A percentile compares a stretch with the other conserved stretches of the same genome.
phyloP scores from a whole-genome alignment of 1,284 basidiomycete species.

The Boletus semigastroideus region DNA sequence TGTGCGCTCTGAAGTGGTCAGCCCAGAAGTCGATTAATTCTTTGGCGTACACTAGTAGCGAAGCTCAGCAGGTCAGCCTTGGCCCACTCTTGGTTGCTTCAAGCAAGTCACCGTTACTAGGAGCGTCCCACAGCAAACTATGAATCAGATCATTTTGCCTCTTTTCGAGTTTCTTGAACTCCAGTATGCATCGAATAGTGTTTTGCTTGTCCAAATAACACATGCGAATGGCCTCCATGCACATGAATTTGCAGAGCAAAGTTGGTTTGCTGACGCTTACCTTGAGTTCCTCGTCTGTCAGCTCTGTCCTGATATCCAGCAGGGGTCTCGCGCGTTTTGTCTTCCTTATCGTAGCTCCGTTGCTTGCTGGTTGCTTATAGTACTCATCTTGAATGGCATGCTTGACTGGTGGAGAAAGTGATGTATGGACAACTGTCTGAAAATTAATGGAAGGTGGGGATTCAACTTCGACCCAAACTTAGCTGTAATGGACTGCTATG shows the following conservation, averaged over 20 bases:
- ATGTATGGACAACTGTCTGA: slow-evolving; percentile 24
- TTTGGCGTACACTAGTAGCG: slow-evolving; percentile 61
- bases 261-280: slow-evolving; percentile 33
- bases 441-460: slow-evolving; percentile 16
- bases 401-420: slow-evolving; percentile 18
- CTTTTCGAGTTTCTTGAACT: slow-evolving; percentile 56
- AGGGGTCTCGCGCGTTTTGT: slow-evolving; percentile 43
- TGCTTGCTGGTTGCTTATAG: slow-evolving; percentile 19
- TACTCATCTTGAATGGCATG: neutral
- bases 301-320: slow-evolving; percentile 68
- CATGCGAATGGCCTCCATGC: slow-evolving; percentile 54
- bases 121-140: slow-evolving; percentile 67
- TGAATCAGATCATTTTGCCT: slow-evolving; percentile 54
- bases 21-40: slow-evolving; percentile 70
- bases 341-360: slow-evolving; percentile 32
- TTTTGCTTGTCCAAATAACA: slow-evolving; percentile 67
- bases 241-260: slow-evolving; percentile 2
- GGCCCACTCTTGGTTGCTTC: slow-evolving; percentile 27
- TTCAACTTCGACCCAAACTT: slow-evolving; percentile 10
- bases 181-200: slow-evolving; percentile 48
- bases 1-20: slow-evolving; percentile 63
- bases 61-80: slow-evolving; percentile 9
- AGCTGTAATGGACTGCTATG: neutral
- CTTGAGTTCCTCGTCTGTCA: slow-evolving; percentile 78
- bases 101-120: slow-evolving; percentile 66